Base-by-base conservation (phyloP, 2,329 filamentous ascomycete genomes). In the Colletotrichum lupini region DNA sequence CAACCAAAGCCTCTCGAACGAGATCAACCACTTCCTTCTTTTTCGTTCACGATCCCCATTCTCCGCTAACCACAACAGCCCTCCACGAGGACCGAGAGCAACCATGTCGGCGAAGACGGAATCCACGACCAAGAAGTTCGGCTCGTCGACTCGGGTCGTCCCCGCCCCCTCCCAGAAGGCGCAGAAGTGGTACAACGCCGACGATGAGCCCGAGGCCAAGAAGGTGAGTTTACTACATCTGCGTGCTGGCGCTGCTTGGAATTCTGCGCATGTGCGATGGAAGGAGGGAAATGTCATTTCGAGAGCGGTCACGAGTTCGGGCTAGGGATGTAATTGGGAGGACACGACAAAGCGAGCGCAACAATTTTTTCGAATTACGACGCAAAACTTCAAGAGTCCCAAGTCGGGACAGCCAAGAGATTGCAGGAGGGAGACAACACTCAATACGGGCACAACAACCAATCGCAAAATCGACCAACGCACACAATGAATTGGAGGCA, bases 161-260 rank as follows among this genome's bases (percentile, higher is more conserved):
- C 95, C 94, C 86, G 92, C 94, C 87, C 87, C 90, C 87, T 90
- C 90, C 84, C 92, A 98, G 88, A 97, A 97, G 94, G 96, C 96
- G 83, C 92, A 94, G 91, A 98, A 98, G 91, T 99, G 96, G 95
- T 99, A 99, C 90, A 94, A 95, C 86, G 94, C 95, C 85, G 94
- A 97, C 87, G 96, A 98, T 87, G 94, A 96, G 84, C 85, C 91
- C 85, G 89, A 93, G 88, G 91, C 92, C 83, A 97, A 95, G 92
- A 96, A 97, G 94, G 97, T 99, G 92, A 91, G 95, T 94, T 82
- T 65, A 55, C 22, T 76, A 76, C 79, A 72, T 75, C 78, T 76
- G 61, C 76, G 74, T 73, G 71, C 72, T 74, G 42, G 19, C 19
- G 42, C 19, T 52, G 49, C 52, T 22, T 28, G 57, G 22, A 60